Conservation (phyloP, 2,329 filamentous ascomycete species). For the Scortechinia acanthostroma region DNA sequence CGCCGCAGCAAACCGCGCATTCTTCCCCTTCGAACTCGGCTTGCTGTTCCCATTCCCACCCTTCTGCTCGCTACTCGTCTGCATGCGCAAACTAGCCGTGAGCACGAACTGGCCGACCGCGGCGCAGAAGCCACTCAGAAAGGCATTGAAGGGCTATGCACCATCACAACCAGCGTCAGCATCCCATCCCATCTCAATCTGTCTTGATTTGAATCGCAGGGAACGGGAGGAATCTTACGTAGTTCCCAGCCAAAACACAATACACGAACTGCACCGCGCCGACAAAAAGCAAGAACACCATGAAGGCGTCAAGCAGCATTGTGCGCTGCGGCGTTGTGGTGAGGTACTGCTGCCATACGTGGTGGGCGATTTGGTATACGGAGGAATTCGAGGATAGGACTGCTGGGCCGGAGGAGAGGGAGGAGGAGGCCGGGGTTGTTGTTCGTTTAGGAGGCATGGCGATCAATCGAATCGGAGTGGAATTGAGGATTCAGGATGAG, state of each 20-base stretch:
- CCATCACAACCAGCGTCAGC: no score
- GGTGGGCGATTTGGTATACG: constrained; percentile 49
- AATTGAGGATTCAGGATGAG: no score
- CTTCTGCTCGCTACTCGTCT: no score
- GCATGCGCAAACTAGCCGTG: constrained; percentile 81
- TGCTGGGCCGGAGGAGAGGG: constrained; percentile 25
- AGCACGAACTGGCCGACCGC: constrained; percentile 97
- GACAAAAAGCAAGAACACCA: constrained; percentile 78
- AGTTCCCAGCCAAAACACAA: constrained; percentile 86
- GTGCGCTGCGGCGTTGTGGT: constrained; percentile 79
- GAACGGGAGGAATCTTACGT: constrained; percentile 69
- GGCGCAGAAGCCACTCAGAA: constrained; percentile 87
- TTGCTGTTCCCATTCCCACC: constrained; percentile 17
- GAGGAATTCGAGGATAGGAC: constrained; percentile 20
- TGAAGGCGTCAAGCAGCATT: constrained; percentile 85
- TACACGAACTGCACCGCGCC: constrained; percentile 91
- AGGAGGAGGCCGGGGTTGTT: constrained; percentile 18
- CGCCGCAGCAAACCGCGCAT: background rate
- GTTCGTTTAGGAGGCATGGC: background rate
- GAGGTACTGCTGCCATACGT: constrained; percentile 73
- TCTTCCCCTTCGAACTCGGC: background rate
- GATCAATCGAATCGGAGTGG: no score
- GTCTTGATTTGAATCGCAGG: background rate
- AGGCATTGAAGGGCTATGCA: constrained; percentile 92
- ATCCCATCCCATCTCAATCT: no score